These are phyloP conservation scores for Fusarium cicatricum DNA, from an alignment of 2,329 filamentous ascomycete genomes.

Conservation along the genomic window DNA sequence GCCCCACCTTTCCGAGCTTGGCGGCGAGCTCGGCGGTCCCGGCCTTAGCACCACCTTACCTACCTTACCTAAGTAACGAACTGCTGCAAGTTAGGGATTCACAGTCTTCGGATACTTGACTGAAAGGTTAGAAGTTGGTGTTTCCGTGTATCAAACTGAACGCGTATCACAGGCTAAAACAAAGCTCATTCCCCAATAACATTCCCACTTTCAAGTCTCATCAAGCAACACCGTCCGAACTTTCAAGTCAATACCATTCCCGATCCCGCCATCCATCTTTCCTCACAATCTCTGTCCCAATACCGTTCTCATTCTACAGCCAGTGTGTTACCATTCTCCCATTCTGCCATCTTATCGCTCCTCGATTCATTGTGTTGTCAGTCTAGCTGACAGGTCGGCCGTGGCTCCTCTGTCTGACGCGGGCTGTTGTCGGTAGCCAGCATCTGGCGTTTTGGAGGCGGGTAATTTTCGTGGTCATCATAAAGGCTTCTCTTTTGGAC, in stretches of 20 bases:
- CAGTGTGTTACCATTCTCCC: not conserved
- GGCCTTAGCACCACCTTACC: not conserved
- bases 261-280: not conserved
- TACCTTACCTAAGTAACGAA: not conserved
- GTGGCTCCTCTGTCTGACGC: not conserved
- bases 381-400: not conserved
- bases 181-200: constrained; percentile 6
- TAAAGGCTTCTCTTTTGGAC: constrained; percentile 8
- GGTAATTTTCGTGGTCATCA: not conserved
- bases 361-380: not conserved
- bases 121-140: not conserved
- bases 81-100: not conserved
- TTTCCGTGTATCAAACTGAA: constrained; percentile 1
- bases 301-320: not conserved
- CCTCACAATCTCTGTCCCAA: not conserved
- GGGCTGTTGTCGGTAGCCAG: constrained; percentile 9
- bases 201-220: constrained; percentile 11
- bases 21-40: constrained; percentile 12
- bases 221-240: constrained; percentile 8
- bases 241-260: constrained; percentile 5
- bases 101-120: not conserved
- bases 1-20: constrained; percentile 36
- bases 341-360: not conserved
- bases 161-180: constrained; percentile 11
- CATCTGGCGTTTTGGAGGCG: constrained; percentile 15